Evolutionary conservation across 805 yeast genomes (phyloP).

Genomic region (Hemisphaericaspora nanyangensis): DNA sequence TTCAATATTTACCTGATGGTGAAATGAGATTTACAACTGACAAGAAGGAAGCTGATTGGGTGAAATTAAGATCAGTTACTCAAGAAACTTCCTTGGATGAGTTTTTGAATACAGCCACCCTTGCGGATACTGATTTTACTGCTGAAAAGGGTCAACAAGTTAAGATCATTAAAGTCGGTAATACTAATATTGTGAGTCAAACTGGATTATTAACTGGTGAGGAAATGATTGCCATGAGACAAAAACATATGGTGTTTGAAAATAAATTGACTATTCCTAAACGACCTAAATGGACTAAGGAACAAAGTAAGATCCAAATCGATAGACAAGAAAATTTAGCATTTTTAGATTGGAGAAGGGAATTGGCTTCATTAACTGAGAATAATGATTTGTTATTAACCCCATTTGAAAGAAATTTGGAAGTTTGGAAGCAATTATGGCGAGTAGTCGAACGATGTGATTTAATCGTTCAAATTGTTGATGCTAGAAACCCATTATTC

Average conservation of each 20-base stretch:
- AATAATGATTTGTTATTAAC: constrained; percentile 81
- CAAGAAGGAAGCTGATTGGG: constrained; percentile 83
- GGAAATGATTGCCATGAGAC: constrained; percentile 58
- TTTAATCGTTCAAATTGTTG: constrained; percentile 93
- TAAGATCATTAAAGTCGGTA: constrained; percentile 74
- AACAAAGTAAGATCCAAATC: constrained; percentile 68
- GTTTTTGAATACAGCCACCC: constrained; percentile 89
- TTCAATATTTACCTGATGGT: constrained; percentile 76
- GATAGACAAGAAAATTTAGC: constrained; percentile 87
- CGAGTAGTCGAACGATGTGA: constrained; percentile 95
- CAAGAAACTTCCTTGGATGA: constrained; percentile 94
- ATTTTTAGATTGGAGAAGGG: constrained; percentile 91
- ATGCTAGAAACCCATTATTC: constrained; percentile 89
- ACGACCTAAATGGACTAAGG: constrained; percentile 80
- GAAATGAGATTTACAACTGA: constrained; percentile 86
- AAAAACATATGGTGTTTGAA: constrained; percentile 64
- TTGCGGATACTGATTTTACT: constrained; percentile 93
- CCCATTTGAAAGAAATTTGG: constrained; percentile 94
- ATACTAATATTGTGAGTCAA: constrained; percentile 37
- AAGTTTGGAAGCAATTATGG: constrained; percentile 99
- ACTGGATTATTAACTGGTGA: constrained; percentile 56
- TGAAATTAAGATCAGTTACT: constrained; percentile 86
- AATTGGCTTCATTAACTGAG: constrained; percentile 80
- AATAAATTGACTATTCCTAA: constrained; percentile 81
- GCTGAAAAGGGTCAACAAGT: constrained; percentile 85